Evolutionary conservation across 2,329 filamentous ascomycete genomes (phyloP), one percentile per base, ranked within the genome.

Genomic region (Salinomyces thailandicus): DNA sequence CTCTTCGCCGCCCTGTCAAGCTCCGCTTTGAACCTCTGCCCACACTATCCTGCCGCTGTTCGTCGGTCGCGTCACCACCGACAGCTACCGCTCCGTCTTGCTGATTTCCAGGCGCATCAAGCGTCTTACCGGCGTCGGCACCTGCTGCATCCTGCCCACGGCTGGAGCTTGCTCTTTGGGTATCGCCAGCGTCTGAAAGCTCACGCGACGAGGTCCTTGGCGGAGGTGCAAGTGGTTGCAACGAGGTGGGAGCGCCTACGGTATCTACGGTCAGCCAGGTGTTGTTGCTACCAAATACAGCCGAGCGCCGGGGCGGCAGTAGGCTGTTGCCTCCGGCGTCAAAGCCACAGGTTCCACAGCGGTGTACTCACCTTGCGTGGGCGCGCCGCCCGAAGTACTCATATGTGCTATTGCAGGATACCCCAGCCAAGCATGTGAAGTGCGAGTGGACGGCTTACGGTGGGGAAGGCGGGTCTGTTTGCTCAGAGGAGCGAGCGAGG

Each of bases 11-110:
- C 39, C 60, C 62, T 38, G 60, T 58, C 33, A 67, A 57, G 48
- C 66, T 69, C 37, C 65, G 61, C 51, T 67, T 59, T 32, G 64
- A 67, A 36, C 59, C 60, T 29, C 57, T 52, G 16, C 61, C 61
- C 33, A 67, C 55, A 50, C 62, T 67, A 34, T 67, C 63, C n/a
- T n/a, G n/a, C 17, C 61, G 42, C 17, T 49, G 55, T 45, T 64
- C 62, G 33, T 57, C 59, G n/a, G 61, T 60, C n/a, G 64, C 65
- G 34, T 57, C 58, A 35, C 62, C 63, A 37, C 62, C 65, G 18
- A 66, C 47, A 1, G 60, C 62, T 18, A 62, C 64, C 18, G 52
- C 55, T 4, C 41, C 39, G 13, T 40, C 36, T 37, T 44, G 43
- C 36, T 39, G 40, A 15, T 39, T 35, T 6, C 39, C 35, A 28